Evolutionary conservation across 139 green algal species (phyloP).

Genomic region (Chlorella sp.): DNA sequence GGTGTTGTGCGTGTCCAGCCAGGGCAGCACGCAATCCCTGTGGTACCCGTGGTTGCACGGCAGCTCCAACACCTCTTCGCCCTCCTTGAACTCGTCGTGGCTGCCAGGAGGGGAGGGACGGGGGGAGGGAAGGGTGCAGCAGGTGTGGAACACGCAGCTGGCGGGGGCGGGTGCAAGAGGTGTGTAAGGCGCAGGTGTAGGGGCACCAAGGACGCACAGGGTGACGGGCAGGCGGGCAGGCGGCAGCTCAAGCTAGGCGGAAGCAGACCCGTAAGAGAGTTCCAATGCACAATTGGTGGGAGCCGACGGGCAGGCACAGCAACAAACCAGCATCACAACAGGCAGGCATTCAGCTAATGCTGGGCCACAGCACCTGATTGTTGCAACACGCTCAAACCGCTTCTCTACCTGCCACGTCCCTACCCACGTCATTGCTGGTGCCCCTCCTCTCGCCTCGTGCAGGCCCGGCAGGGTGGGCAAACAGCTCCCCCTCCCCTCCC

Average conservation of each 20-base stretch:
- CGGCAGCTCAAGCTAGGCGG: neutral
- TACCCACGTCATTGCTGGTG: no score
- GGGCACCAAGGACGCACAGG: neutral
- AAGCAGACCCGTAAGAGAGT: no score
- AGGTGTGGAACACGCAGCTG: neutral
- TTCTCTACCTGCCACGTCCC: no score
- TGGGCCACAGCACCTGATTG: no score
- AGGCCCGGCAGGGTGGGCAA: neutral
- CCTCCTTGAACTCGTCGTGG: slow-evolving; percentile 45
- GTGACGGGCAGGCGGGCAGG: neutral
- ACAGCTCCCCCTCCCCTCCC: neutral
- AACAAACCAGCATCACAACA: no score
- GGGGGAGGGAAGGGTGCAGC: neutral
- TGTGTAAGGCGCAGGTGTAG: no score
- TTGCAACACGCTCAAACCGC: no score
- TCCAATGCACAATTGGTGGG: no score
- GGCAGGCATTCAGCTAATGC: no score
- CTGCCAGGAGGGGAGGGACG: neutral
- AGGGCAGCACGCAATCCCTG: slow-evolving; percentile 53
- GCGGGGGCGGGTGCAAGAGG: neutral
- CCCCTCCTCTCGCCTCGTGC: no score
- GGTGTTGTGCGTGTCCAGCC: slow-evolving; percentile 61
- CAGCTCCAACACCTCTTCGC: slow-evolving; percentile 55
- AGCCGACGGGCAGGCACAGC: no score
- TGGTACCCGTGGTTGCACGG: slow-evolving; percentile 56